Evolutionary conservation across 192 early-diverging fungal species (phyloP), one percentile per base, ranked within the genome.

Genomic region (Phycomyces nitens): DNA sequence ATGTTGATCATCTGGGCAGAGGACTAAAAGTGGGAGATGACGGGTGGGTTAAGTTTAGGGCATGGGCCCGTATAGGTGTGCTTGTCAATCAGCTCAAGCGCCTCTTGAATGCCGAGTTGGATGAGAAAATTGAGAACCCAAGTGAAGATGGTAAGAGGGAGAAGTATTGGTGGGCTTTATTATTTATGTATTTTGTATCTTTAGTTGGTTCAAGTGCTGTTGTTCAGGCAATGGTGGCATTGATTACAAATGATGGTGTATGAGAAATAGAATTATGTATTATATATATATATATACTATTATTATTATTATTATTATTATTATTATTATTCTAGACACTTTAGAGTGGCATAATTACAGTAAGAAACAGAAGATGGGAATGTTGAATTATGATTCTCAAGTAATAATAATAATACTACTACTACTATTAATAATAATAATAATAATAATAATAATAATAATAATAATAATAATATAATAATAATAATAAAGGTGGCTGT

Each of bases 61-160:
- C 94, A 3, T 93, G 84, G 84, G 77, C 88, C 6, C 76, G 86
- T 26, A 81, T 87, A 44, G 86, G 84, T 7, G 89, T 89, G 5
- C 75, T 96, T 27, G 86, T 91, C 24, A 88, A 88, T 65, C 87
- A 86, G n/a, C 62, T 96, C 20, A 81, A 89, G 29, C 69, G 75
- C 26, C 65, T 94, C 26, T 72, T 96, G 39, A 89, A 93, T 54
- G 74, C 82, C 27, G 72, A 84, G 23, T 73, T 96, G 56, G 81
- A 85, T 8, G 69, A 77, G 16, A 94, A 93, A 75, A 80, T 95
- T 58, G 80, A 82, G 15, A 73, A 92, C 24, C 88, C 92, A 0
- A 64, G 68, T 1, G 18, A 83, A 63, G 81, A 85, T 51, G 69
- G 74, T 76, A 64, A 34, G 29, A 34, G 15, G 7, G 23, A 44